Base-by-base conservation (phyloP, 176 grass and related monocot species). In the Triticum turgidum region DNA sequence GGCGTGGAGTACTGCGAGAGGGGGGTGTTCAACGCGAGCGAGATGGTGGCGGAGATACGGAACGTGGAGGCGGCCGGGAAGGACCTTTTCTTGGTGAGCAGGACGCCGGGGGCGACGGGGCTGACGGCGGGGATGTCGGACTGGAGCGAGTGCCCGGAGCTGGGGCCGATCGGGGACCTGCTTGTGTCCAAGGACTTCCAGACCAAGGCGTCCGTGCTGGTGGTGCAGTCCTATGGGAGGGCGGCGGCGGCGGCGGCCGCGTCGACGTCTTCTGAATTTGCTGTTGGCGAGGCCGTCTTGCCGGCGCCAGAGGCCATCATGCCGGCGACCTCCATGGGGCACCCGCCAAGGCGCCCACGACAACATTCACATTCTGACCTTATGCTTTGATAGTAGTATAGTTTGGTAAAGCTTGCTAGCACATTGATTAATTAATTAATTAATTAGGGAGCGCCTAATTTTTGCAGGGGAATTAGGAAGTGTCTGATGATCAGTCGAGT, bases 91-190 rank as follows among this genome's bases (percentile, higher is more conserved):
- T 34, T 95, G 22, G 93, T 98, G 0, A 91, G 95, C 3, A 93
- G 89, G 78, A 68, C 47, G 2, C 93, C 94, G 3, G 89, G 85
- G 0, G 39, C 69, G 44, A 58, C 91, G 37, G 45, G 20, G 29
- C 83, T 98, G 7, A 98, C 81, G 11, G 89, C 89, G 15, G 91
- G 83, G 22, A 89, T 98, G 88, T 52, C 54, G 1, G 96, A 95
- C 49, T 98, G 96, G 96, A 86, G 85, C n/a, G 91, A 98, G 87
- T 95, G 88, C 83, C 89, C 89, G 30, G 96, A 98, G 88, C 74
- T 95, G 9, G 96, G 95, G 14, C 86, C 93, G 0, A 88, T 95
- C 20, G 96, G 96, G 30, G 91, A 98, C 84, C 41, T 93, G 61
- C 80, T 98, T 2, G 90, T 88, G 42, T 98, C 96, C 3, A 35